Evolutionary conservation across 108 stramenopile genomes (phyloP), one percentile per base, ranked within the genome.

Genomic region (Conticribra weissflogii): DNA sequence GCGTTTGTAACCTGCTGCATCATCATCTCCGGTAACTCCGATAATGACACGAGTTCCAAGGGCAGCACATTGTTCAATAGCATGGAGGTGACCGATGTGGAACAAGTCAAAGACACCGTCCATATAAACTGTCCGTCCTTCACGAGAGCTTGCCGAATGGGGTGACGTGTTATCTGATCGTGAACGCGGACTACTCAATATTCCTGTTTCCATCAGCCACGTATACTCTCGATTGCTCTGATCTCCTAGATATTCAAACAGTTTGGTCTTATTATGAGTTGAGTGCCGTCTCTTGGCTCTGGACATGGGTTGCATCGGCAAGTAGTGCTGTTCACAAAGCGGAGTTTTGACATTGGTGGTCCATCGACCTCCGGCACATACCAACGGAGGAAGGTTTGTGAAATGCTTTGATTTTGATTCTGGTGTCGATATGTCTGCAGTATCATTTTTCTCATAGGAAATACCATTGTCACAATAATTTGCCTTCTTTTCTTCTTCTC

Each of bases 21-120:
- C 89, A 4, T 59, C 62, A 63, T 90, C 86, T 33, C 89, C 86
- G 28, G 86, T 87, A 0, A 90, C 81, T 29, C 89, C 89, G 27
- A 88, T 70, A 34, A 88, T 88, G 22, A 90, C 78, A 29, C 71
- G 51, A 56, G 75, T 53, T 1, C 89, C 89, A 0, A 88, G 27
- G 19, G 32, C 55, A 1, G 72, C 66, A 70, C 86, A 87, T 54
- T 90, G 83, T 49, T 76, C 58, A 59, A 90, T 90, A 7, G 89
- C 86, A 51, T 81, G 24, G 3, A 90, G 72, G 66, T 90, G 89
- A 4, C 89, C 89, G 21, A 90, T 75, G 59, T 90, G 89, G 74
- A 90, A 90, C n/a, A 90, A 28, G 65, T 90, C 89, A 52, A 90
- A 87, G 15, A 90, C 85, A 9, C 89, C 89, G 63, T 90, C 89